A percentile compares a stretch with the other conserved stretches of the same genome.
These are phyloP conservation scores for Volutella citrinella DNA, from an alignment of 2,329 filamentous ascomycete genomes.

Conservation along the genomic window DNA sequence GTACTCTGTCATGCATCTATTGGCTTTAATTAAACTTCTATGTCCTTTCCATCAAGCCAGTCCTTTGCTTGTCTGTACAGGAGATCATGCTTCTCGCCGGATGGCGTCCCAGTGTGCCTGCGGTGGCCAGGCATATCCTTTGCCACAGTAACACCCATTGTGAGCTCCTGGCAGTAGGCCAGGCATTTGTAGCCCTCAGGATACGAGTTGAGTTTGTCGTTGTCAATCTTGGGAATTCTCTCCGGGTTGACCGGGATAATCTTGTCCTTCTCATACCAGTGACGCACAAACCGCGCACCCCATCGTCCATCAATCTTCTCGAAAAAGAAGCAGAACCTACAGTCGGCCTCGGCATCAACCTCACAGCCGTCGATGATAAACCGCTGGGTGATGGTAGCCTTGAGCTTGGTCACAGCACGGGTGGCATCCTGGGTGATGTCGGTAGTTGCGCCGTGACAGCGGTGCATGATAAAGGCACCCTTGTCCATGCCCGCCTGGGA, in stretches of 20 bases:
- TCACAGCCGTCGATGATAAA: conserved; percentile 39
- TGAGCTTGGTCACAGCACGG: conserved; percentile 47
- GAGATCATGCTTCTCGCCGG: conserved; percentile 40
- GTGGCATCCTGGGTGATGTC: conserved; percentile 38
- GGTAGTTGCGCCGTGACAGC: conserved; percentile 39
- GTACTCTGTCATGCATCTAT: too few relatives aligned
- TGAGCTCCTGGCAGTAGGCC: conserved; percentile 42
- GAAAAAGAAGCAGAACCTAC: conserved; percentile 45
- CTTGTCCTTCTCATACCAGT: conserved; percentile 54
- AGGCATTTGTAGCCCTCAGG: conserved; percentile 44
- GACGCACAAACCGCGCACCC: conserved; percentile 42
- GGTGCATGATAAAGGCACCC: conserved; percentile 43
- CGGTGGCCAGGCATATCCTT: conserved; percentile 44
- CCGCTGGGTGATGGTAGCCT: conserved; percentile 48
- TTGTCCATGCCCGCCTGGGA: conserved; percentile 39
- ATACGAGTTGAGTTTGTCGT: conserved; percentile 36
- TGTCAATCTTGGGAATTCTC: conserved; percentile 38
- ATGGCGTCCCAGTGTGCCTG: conserved; percentile 21
- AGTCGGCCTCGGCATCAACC: conserved; percentile 45
- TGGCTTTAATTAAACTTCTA: conserved; percentile 29
- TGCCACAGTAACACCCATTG: conserved; percentile 42
- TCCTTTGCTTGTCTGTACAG: conserved; percentile 41
- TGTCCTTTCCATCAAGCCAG: conserved; percentile 40
- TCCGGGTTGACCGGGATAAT: conserved; percentile 41
- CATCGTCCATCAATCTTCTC: conserved; percentile 37